Percentiles rank a stretch among this genome's conserved stretches.
These are phyloP conservation scores for Geranium rotundifolium DNA, from an alignment of 345 rosid species.

Conservation along the genomic window DNA sequence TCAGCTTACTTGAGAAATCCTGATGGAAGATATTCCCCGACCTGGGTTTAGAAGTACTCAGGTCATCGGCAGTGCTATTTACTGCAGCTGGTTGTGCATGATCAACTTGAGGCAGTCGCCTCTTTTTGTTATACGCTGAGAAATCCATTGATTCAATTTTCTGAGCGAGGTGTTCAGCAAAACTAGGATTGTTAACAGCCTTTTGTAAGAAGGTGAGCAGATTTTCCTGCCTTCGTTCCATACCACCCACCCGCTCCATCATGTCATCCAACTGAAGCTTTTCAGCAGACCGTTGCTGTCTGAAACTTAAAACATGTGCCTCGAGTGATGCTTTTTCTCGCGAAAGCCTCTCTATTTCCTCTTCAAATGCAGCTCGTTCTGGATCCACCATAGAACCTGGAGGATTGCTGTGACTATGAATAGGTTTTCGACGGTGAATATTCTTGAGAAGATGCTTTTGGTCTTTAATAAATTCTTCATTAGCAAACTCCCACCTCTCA, in stretches of 20 bases:
- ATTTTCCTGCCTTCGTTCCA: conserved; percentile 63
- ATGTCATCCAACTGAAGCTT: conserved; percentile 56
- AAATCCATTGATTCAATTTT: conserved; percentile 63
- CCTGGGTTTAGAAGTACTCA: conserved; percentile 47
- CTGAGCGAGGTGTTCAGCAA: conserved; percentile 44
- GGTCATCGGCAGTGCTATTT: conserved; percentile 46
- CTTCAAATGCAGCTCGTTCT: conserved; percentile 60
- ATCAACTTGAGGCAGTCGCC: conserved; percentile 63
- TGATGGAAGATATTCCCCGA: conserved; percentile 53
- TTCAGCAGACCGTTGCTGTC: conserved; percentile 44
- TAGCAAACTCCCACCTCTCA: conserved; percentile 86
- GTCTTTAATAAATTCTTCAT: conserved; percentile 81
- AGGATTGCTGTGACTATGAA: conserved; percentile 84
- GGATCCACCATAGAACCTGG: conserved; percentile 40
- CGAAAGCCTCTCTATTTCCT: conserved; percentile 57
- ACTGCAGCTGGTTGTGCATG: conserved; percentile 46
- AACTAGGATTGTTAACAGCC: conserved; percentile 39
- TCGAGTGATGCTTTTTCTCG: conserved; percentile 60
- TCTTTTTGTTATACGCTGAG: conserved; percentile 63
- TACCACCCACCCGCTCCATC: conserved; percentile 29
- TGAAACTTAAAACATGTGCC: conserved; percentile 38
- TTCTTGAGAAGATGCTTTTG: conserved; percentile 85
- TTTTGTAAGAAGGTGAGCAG: conserved; percentile 46
- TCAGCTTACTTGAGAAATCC: conserved; percentile 60
- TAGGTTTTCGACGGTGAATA: conserved; percentile 78